A percentile compares a stretch with the other conserved stretches of the same genome.
phyloP scores from a whole-genome alignment of 495 filamentous ascomycete genomes.

The Cercophora newfieldiana region DNA sequence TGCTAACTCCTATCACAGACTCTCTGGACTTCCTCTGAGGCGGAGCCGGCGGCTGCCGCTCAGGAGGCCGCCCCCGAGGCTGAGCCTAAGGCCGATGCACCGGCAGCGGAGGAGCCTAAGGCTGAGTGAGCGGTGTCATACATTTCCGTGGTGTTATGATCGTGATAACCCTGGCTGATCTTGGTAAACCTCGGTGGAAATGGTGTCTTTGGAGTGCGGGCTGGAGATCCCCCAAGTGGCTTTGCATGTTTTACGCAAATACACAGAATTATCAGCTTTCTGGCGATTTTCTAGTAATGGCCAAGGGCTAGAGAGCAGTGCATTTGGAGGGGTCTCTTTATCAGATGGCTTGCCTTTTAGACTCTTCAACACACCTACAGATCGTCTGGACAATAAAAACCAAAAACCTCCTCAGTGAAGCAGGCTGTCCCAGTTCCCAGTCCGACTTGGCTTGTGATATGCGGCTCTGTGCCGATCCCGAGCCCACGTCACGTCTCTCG shows the following conservation, averaged over 20 bases:
- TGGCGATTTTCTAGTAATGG: slow-evolving; percentile 41
- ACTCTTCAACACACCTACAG: slow-evolving; percentile 43
- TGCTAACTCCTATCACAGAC: slow-evolving; percentile 58
- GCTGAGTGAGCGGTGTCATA: slow-evolving; percentile 47
- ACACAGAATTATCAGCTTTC: slow-evolving; percentile 43
- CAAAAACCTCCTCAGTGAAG: slow-evolving; percentile 36
- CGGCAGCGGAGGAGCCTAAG: slow-evolving; percentile 51
- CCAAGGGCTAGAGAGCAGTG: slow-evolving; percentile 39
- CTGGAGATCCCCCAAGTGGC: slow-evolving; percentile 48
- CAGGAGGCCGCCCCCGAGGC: slow-evolving; percentile 61
- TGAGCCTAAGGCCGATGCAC: slow-evolving; percentile 46
- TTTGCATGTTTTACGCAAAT: slow-evolving; percentile 56
- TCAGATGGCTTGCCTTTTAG: slow-evolving; percentile 50
- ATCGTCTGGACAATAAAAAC: slow-evolving; percentile 42
- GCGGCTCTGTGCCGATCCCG: neutral
- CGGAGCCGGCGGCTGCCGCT: slow-evolving; percentile 71
- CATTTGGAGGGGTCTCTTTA: slow-evolving; percentile 43
- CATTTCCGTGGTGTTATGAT: slow-evolving; percentile 35
- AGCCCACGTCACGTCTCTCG: neutral
- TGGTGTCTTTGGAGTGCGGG: slow-evolving; percentile 57
- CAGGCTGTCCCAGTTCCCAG: neutral
- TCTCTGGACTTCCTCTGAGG: slow-evolving; percentile 99
- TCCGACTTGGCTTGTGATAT: neutral
- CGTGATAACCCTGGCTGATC: slow-evolving; percentile 40
- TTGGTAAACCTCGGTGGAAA: slow-evolving; percentile 44